Conservation (phyloP, 2,329 filamentous ascomycete genomes). For the Didymella pinodella region DNA sequence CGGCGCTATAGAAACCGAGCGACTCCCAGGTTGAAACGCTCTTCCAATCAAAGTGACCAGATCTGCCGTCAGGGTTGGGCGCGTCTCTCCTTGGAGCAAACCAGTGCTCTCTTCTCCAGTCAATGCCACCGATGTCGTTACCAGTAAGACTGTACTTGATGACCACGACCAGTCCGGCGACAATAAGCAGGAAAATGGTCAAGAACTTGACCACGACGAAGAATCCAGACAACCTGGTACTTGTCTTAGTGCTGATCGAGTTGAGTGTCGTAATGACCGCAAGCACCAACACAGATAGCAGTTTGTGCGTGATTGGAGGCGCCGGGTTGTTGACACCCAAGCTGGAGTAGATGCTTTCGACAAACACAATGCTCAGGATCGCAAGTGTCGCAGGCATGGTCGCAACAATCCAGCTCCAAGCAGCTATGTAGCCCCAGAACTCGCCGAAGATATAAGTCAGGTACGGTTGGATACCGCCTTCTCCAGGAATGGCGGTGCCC, state of each 20-base stretch:
- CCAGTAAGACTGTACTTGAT: conserved; percentile 35
- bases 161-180: conserved; percentile 47
- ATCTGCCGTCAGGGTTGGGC: conserved; percentile 37
- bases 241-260: conserved; percentile 55
- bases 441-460: conserved; percentile 69
- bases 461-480: conserved; percentile 71
- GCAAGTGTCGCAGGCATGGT: conserved; percentile 71
- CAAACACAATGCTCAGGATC: conserved; percentile 70
- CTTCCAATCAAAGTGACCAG: conserved; percentile 43
- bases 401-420: conserved; percentile 71
- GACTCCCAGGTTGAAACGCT: conserved; percentile 63
- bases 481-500: conserved; percentile 69
- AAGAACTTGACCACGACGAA: conserved; percentile 51
- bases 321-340: conserved; percentile 66
- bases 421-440: conserved; percentile 67
- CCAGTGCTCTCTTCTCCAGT: conserved; percentile 48
- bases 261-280: conserved; percentile 52
- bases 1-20: conserved; percentile 66
- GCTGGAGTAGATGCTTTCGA: conserved; percentile 54
- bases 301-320: conserved; percentile 54
- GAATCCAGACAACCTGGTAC: conserved; percentile 50
- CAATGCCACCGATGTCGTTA: conserved; percentile 43
- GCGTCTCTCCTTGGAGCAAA: conserved; percentile 41
- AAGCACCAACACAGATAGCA: conserved; percentile 49
- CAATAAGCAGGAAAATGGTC: conserved; percentile 46